Evolutionary conservation across 2,329 filamentous ascomycete species (phyloP).

Genomic region (Colletotrichum liaoningense): DNA sequence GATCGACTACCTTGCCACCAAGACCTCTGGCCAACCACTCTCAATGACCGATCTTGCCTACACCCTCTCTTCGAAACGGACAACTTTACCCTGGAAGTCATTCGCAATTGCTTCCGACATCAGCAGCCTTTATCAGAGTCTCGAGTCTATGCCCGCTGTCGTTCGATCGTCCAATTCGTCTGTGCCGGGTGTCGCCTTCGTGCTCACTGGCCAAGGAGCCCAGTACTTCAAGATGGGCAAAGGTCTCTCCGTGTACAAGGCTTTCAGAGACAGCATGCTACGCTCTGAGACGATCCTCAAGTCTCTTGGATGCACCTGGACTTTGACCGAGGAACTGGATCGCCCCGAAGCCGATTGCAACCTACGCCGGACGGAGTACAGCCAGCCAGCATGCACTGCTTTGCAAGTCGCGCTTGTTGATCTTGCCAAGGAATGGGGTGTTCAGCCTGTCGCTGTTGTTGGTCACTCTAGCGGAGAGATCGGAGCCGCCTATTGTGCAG

Average conservation of each 20-base stretch:
- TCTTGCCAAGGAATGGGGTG: conserved; percentile 43
- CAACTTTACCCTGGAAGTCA: conserved; percentile 55
- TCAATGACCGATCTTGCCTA: conserved; percentile 55
- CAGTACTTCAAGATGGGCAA: conserved; percentile 57
- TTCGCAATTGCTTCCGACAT: conserved; percentile 53
- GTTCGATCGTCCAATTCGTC: conserved; percentile 42
- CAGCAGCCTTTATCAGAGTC: neutral
- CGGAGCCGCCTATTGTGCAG: conserved; percentile 55
- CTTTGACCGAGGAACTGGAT: conserved; percentile 41
- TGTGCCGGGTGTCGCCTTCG: conserved; percentile 49
- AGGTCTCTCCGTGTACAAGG: conserved; percentile 52
- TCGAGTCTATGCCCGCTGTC: conserved; percentile 40
- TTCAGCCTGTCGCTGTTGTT: conserved; percentile 44
- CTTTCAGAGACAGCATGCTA: conserved; percentile 51
- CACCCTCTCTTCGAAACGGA: conserved; percentile 57
- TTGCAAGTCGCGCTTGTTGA: conserved; percentile 56
- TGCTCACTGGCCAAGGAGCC: conserved; percentile 57
- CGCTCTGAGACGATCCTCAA: conserved; percentile 37
- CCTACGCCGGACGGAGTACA: conserved; percentile 41
- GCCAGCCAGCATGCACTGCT: conserved; percentile 55
- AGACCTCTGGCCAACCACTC: conserved; percentile 49
- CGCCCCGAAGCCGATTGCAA: conserved; percentile 39
- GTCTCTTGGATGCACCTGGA: conserved; percentile 31
- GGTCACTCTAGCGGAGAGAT: conserved; percentile 55
- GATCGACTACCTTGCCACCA: conserved; percentile 51